These are phyloP conservation scores for Mycena vulgaris DNA, from an alignment of 768 basidiomycete genomes.

Conservation along the genomic window DNA sequence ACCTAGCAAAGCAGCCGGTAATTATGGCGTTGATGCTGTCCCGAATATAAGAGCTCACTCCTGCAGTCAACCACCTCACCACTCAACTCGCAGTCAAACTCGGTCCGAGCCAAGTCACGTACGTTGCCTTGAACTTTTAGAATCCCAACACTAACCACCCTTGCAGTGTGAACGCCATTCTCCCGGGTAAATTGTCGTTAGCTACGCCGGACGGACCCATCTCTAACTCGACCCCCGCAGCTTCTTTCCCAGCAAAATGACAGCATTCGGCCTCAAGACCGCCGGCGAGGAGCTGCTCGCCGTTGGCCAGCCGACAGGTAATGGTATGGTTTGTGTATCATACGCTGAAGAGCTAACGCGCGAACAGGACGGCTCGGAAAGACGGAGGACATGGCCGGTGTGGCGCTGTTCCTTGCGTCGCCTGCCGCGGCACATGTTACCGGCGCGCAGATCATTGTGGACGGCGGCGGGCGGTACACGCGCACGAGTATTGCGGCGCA, in stretches of 20 bases:
- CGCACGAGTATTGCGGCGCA: slow-evolving; percentile 30
- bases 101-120: slow-evolving; percentile 39
- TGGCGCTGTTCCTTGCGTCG: slow-evolving; percentile 73
- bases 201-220: background rate
- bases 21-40: background rate
- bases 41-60: background rate
- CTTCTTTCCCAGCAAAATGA: slow-evolving; percentile 60
- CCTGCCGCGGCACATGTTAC: slow-evolving; percentile 75
- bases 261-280: slow-evolving; percentile 36
- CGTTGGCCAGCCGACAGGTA: slow-evolving; percentile 36
- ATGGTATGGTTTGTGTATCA: background rate
- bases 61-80: slow-evolving; percentile 35
- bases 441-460: slow-evolving; percentile 73
- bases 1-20: slow-evolving; percentile 38
- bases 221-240: background rate
- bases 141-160: background rate
- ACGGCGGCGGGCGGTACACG: slow-evolving; percentile 61
- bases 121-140: background rate
- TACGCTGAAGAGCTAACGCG: slow-evolving; percentile 54
- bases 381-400: slow-evolving; percentile 76
- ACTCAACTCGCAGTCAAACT: slow-evolving; percentile 38
- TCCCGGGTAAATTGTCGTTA: slow-evolving; percentile 24
- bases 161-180: slow-evolving; percentile 37
- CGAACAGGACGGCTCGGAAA: slow-evolving; percentile 72
- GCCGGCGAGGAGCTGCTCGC: slow-evolving; percentile 32